Conservation (phyloP, 192 early-diverging fungal species). For the Funneliformis mosseae region DNA sequence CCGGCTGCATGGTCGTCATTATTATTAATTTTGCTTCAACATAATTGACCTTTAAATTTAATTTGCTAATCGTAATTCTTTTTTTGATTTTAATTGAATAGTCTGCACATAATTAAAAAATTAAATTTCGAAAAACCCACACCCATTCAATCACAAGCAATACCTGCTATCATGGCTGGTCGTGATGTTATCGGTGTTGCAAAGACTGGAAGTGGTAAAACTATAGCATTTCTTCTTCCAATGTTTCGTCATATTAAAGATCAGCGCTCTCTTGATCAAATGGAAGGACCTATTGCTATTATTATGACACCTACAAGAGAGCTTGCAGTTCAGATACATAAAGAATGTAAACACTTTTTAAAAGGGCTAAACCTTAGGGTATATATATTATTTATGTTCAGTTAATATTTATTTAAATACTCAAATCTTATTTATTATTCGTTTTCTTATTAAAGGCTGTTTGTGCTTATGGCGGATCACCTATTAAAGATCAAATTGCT, state of each 20-base stretch:
- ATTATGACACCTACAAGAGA: slow-evolving; percentile 95
- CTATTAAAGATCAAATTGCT: slow-evolving; percentile 86
- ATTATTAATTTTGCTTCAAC: background rate
- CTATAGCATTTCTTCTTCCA: slow-evolving; percentile 89
- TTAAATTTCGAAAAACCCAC: slow-evolving; percentile 86
- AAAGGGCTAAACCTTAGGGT: slow-evolving; percentile 77
- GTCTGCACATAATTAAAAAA: slow-evolving; percentile 76
- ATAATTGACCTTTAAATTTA: slow-evolving; percentile 5
- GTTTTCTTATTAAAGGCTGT: slow-evolving; percentile 55
- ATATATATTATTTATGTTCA: background rate
- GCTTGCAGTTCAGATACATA: slow-evolving; percentile 90
- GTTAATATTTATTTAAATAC: background rate
- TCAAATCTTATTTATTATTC: background rate
- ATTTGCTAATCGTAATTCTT: background rate
- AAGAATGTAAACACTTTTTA: slow-evolving; percentile 89
- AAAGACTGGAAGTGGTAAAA: slow-evolving; percentile 94
- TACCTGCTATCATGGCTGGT: slow-evolving; percentile 96
- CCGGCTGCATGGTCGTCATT: slow-evolving; percentile 64
- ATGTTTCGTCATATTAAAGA: slow-evolving; percentile 96
- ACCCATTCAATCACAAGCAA: slow-evolving; percentile 88
- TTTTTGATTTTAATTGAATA: slow-evolving; percentile 21
- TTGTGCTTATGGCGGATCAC: slow-evolving; percentile 87
- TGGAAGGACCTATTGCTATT: slow-evolving; percentile 83
- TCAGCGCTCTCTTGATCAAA: slow-evolving; percentile 72
- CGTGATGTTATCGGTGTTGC: slow-evolving; percentile 95